Evolutionary conservation across 768 basidiomycete species (phyloP).

Genomic region (Phylloporus arenicola): DNA sequence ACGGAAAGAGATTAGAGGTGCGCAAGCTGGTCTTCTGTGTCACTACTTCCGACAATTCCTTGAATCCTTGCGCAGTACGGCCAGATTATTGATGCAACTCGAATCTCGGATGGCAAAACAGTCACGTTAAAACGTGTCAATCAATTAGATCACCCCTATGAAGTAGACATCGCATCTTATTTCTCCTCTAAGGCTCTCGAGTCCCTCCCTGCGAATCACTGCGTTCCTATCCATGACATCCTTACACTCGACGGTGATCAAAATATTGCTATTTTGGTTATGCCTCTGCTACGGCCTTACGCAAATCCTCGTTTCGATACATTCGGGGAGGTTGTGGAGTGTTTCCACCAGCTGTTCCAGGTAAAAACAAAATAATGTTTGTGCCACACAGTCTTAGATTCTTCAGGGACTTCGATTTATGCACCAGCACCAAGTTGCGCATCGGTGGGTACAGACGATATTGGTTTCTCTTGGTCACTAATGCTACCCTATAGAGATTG

Average conservation of each 20-base stretch:
- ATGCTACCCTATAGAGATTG: conserved; percentile 21
- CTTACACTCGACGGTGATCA: not conserved
- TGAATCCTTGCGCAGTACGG: not conserved
- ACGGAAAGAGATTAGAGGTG: not conserved
- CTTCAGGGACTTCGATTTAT: conserved; percentile 27
- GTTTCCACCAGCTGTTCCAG: conserved; percentile 31
- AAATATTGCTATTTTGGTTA: conserved; percentile 17
- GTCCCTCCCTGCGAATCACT: conserved; percentile 18
- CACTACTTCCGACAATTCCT: not conserved
- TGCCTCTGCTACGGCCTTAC: conserved; percentile 31
- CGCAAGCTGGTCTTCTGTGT: not conserved
- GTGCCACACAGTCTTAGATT: too few relatives aligned
- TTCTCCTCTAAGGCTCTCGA: conserved; percentile 11
- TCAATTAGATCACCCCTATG: not conserved
- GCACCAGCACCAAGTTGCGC: conserved; percentile 19
- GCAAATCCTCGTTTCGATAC: conserved; percentile 26
- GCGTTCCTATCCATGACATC: conserved; percentile 22
- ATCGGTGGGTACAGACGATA: conserved; percentile 5
- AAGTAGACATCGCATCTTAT: not conserved
- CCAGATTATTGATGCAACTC: conserved; percentile 14
- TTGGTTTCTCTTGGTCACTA: not conserved
- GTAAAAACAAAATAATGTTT: too few relatives aligned
- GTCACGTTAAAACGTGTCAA: not conserved
- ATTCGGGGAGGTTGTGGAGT: conserved; percentile 31
- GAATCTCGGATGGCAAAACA: not conserved